Percentiles rank a stretch among this genome's conserved stretches.
phyloP scores from a whole-genome alignment of 208 protist genomes.

The Lotmaria passim region DNA sequence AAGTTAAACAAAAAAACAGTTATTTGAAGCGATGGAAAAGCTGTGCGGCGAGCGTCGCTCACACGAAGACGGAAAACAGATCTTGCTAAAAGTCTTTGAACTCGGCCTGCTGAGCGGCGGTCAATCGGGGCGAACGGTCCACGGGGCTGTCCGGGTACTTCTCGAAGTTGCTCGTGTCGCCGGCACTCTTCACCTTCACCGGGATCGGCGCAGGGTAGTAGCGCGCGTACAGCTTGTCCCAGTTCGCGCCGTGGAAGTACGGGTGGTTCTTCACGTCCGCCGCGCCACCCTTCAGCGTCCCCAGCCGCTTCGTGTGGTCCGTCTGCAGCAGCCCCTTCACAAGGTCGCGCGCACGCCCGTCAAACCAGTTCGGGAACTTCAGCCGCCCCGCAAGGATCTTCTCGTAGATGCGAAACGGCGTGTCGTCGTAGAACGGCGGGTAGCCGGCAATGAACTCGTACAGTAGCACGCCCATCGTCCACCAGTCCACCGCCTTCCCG shows the following conservation, averaged over 20 bases:
- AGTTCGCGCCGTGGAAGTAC: conserved; percentile 95
- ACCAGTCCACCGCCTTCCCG: conserved; percentile 97
- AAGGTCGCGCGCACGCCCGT: conserved; percentile 78
- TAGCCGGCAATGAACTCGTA: conserved; percentile 96
- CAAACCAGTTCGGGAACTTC: conserved; percentile 89
- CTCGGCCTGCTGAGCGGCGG: conserved; percentile 81
- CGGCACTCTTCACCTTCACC: conserved; percentile 75
- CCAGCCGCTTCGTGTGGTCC: conserved; percentile 88
- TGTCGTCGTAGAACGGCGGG: conserved; percentile 93
- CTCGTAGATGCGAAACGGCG: conserved; percentile 89
- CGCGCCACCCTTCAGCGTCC: conserved; percentile 88
- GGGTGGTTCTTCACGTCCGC: conserved; percentile 95
- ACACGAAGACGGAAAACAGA: too few relatives aligned
- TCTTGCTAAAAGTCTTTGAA: conserved; percentile 80
- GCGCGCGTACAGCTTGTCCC: conserved; percentile 83
- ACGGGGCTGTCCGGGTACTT: conserved; percentile 83
- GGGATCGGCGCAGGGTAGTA: conserved; percentile 86
- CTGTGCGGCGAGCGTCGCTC: too few relatives aligned
- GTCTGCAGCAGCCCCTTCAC: conserved; percentile 87
- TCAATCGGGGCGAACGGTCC: conserved; percentile 60
- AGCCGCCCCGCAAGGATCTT: conserved; percentile 85
- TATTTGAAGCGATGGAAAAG: too few relatives aligned
- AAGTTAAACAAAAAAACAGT: background rate
- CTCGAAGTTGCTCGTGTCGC: conserved; percentile 91
- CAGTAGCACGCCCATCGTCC: conserved; percentile 95